Evolutionary conservation across 768 basidiomycete genomes (phyloP), one percentile per base, ranked within the genome.

Genomic region (Tulasnella sp.): DNA sequence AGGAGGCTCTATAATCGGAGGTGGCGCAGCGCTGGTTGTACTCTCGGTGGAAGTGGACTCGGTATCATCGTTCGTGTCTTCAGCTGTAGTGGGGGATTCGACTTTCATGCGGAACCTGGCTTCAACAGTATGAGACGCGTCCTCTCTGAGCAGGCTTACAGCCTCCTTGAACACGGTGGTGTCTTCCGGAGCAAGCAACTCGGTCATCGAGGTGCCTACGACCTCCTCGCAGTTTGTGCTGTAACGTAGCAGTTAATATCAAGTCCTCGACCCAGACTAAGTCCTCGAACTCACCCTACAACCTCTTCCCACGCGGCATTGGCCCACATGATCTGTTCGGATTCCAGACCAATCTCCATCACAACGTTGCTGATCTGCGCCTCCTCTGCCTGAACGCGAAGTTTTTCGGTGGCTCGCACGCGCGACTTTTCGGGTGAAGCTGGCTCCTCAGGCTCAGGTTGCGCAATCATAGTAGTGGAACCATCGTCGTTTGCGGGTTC

Each of bases 341-440:
- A 96, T 81, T 98, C 95, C 79, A 98, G 85, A 82, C 91, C 91
- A 38, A 99, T 88, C 82, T 99, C 97, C 85, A 99, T 87, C 37
- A 99, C 94, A 74, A 99, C 93, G 80, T 97, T 99, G 82, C 94
- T 93, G 81, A 91, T 94, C 84, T 97, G 94, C 8, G 96, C 95
- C 1, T 93, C 93, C 83, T 99, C 97, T 11, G 96, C 97, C 80
- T 97, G 92, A 42, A 94, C 84, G 52, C 92, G 89, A 38, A 99
- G 84, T 40, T 95, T 91, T 81, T 98, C 95, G 0, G 93, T 94
- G 17, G 93, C 93, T 76, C 93, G 86, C n/a, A 92, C 88, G 45
- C 94, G 89, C 11, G 81, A 49, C 29, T 70, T 67, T 67, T 80
- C 79, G 40, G 76, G 67, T 8, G 70, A 31, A 45, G 68, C 15